Base-by-base conservation (phyloP, 768 basidiomycete species). In the Russula lepida region DNA sequence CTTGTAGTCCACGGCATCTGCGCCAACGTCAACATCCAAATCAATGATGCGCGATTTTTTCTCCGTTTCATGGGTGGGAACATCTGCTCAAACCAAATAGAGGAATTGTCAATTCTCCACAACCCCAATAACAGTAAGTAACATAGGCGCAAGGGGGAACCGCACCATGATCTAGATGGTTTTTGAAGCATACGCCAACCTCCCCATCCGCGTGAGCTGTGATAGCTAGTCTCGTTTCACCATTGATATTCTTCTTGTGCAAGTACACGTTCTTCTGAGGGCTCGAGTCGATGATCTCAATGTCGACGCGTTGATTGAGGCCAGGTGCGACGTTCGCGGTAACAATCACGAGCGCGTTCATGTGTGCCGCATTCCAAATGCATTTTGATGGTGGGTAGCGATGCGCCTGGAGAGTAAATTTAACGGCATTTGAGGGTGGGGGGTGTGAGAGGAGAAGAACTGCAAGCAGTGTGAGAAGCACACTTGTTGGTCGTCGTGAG, bases 1-100 rank as follows among this genome's bases (percentile, higher is more conserved):
- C 94, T 99, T 98, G 81, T 98, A 98, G 75, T 99, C 97, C 39
- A 98, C 88, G 2, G 97, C 97, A 69, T 98, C 95, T 13, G 95
- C 95, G 35, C 97, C 97, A 72, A 99, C 95, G 70, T 99, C 97
- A 39, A 98, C 83, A 70, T 99, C 97, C 60, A 98, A 76, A 77
- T 99, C 95, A 63, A 99, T 74, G 43, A 89, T 81, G 17, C 92
- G 81, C 43, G 77, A 73, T 65, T 83, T 75, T 58, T 81, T 79
- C 33, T 73, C 69, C 3, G 76, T 77, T 54, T 84, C 74, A 27
- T 79, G 77, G 49, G 71, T 69, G 7, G 37, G 47, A n/a, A 58
- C 57, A 35, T 62, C 64, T 66, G 7, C 15, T 23, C 35, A 41
- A 47, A 25, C 17, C 21, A n/a, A 21, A 33, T n/a, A 33, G n/a